phyloP scores from a whole-genome alignment of 2,329 filamentous ascomycete genomes.

The Penicillium sp. region DNA sequence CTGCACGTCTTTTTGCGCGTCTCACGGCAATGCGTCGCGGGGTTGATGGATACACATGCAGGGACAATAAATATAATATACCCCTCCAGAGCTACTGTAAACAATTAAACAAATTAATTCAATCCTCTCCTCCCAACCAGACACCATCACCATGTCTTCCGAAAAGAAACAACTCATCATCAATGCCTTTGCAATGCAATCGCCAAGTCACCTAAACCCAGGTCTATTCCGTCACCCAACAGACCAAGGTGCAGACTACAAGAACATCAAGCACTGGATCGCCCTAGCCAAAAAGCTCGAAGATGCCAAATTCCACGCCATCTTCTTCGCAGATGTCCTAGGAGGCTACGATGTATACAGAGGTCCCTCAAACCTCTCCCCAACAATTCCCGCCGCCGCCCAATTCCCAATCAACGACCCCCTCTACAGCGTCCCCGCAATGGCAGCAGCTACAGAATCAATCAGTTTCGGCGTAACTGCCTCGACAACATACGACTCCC shows the following conservation, averaged over 20 bases:
- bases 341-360: slow-evolving; percentile 51
- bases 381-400: slow-evolving; percentile 41
- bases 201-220: slow-evolving; percentile 49
- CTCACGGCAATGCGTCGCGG: slow-evolving; percentile 10
- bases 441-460: slow-evolving; percentile 49
- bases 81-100: background rate
- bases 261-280: slow-evolving; percentile 50
- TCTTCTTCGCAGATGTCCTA: slow-evolving; percentile 54
- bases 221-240: slow-evolving; percentile 40
- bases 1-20: slow-evolving; percentile 22
- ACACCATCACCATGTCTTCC: slow-evolving; percentile 2
- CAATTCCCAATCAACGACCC: slow-evolving; percentile 49
- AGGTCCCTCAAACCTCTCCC: slow-evolving; percentile 41
- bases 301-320: slow-evolving; percentile 51
- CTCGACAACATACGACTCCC: slow-evolving; percentile 56
- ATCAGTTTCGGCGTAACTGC: slow-evolving; percentile 55
- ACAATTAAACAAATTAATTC: background rate
- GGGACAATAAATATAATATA: slow-evolving; percentile 12
- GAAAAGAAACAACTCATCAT: slow-evolving; percentile 45
- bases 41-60: slow-evolving; percentile 7
- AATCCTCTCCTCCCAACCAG: too few species aligned
- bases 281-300: slow-evolving; percentile 50
- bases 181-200: slow-evolving; percentile 52
- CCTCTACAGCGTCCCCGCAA: slow-evolving; percentile 45
- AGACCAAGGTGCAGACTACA: slow-evolving; percentile 42